phyloP scores from a whole-genome alignment of 345 rosid genomes.

The Geranium brycei region DNA sequence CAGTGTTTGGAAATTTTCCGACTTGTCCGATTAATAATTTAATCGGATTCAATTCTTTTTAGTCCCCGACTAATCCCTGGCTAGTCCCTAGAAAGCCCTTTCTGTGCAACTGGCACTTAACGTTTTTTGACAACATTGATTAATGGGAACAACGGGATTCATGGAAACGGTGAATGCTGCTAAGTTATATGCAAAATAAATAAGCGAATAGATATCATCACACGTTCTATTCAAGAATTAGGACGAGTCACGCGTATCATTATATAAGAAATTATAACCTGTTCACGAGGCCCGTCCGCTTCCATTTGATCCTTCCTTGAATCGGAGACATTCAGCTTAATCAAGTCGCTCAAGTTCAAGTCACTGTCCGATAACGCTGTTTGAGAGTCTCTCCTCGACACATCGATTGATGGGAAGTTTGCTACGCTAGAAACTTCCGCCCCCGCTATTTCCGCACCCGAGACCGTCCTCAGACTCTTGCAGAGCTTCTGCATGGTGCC shows the following conservation, averaged over 20 bases:
- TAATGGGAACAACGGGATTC: too few relatives aligned
- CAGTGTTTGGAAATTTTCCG: too few relatives aligned
- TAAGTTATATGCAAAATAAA: too few relatives aligned
- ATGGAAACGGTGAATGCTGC: too few relatives aligned
- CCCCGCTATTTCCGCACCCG: conserved; percentile 33
- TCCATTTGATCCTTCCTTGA: conserved; percentile 23
- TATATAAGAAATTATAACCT: conserved; percentile 20
- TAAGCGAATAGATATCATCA: too few relatives aligned
- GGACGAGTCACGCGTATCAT: background rate
- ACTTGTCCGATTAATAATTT: too few relatives aligned
- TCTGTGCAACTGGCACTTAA: too few relatives aligned
- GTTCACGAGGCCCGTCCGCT: conserved; percentile 25
- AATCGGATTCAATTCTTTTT: too few relatives aligned
- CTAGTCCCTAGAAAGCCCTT: too few relatives aligned
- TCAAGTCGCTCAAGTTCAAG: conserved; percentile 20
- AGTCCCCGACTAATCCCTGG: too few relatives aligned
- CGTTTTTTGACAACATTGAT: too few relatives aligned
- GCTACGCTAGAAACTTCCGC: conserved; percentile 18
- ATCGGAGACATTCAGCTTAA: conserved; percentile 18
- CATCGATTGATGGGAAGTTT: conserved; percentile 15
- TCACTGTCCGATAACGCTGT: conserved; percentile 18
- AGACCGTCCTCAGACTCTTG: conserved; percentile 60
- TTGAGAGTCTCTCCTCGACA: conserved; percentile 27
- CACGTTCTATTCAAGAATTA: too few relatives aligned
- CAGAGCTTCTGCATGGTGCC: conserved; percentile 82